Percentiles rank a stretch among this genome's conserved stretches.
phyloP scores from a whole-genome alignment of 352 stramenopile genomes.

The Phytopythium vexans region DNA sequence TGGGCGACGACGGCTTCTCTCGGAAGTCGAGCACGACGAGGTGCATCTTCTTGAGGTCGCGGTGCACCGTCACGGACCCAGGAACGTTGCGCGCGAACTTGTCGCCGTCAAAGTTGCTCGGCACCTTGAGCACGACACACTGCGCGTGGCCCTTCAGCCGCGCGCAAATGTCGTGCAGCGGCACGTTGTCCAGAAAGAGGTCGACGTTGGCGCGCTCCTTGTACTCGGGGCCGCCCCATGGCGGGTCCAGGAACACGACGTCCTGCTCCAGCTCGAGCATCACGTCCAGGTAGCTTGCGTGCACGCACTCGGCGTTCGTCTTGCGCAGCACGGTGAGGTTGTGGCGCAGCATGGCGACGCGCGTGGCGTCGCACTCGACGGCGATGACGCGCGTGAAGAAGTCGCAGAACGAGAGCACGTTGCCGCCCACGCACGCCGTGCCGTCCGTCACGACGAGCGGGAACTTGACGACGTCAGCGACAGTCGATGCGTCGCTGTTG shows the following conservation, averaged over 20 bases:
- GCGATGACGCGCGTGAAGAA: constrained; percentile 75
- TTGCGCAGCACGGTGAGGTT: constrained; percentile 65
- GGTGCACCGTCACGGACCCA: constrained; percentile 47
- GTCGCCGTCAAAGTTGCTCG: constrained; percentile 76
- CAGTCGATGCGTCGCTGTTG: constrained; percentile 7
- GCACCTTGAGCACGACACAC: constrained; percentile 77
- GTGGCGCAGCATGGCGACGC: constrained; percentile 71
- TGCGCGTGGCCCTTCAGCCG: constrained; percentile 37
- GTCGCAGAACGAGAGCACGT: constrained; percentile 79
- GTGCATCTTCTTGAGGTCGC: constrained; percentile 81
- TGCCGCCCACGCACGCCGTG: constrained; percentile 79
- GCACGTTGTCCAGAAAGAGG: constrained; percentile 58
- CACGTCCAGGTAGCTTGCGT: constrained; percentile 67
- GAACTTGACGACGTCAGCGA: constrained; percentile 21
- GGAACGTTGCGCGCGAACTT: constrained; percentile 65
- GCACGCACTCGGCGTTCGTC: constrained; percentile 50
- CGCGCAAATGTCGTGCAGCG: constrained; percentile 64
- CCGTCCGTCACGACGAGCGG: constrained; percentile 63
- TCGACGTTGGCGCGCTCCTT: constrained; percentile 68
- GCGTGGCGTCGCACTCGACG: constrained; percentile 59
- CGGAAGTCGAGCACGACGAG: constrained; percentile 66
- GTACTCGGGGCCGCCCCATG: constrained; percentile 82
- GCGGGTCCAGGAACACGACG: constrained; percentile 81
- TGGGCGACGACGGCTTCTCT: background rate
- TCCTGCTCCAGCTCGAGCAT: constrained; percentile 72